These are phyloP conservation scores for Lasiosphaeria hispida DNA, from an alignment of 495 filamentous ascomycete genomes.

Conservation along the genomic window DNA sequence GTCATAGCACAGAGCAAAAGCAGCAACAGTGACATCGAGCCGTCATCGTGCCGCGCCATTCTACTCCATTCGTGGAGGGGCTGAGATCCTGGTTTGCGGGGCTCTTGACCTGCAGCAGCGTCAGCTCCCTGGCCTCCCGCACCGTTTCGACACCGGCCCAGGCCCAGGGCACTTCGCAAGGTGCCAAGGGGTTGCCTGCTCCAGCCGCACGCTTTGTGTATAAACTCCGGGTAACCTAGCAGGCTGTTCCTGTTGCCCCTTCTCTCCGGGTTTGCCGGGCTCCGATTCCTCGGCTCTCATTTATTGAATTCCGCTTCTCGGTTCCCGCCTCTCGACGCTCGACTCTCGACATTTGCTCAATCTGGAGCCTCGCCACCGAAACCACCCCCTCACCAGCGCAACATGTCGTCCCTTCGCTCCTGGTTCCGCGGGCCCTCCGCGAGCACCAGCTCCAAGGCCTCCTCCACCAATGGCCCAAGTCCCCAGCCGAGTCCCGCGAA, in stretches of 20 bases:
- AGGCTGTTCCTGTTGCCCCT: neutral
- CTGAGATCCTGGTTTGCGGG: neutral
- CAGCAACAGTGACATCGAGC: neutral
- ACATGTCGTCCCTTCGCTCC: conserved; percentile 31
- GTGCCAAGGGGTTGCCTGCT: too few species aligned
- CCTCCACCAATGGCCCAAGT: conserved; percentile 17
- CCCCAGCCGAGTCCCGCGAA: conserved; percentile 25
- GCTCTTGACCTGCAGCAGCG: neutral
- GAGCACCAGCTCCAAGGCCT: conserved; percentile 21
- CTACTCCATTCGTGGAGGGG: neutral
- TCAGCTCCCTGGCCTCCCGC: conserved; percentile 8
- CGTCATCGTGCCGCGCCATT: conserved; percentile 4
- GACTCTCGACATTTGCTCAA: neutral
- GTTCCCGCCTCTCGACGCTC: neutral
- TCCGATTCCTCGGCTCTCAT: conserved; percentile 3
- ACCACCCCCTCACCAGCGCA: neutral
- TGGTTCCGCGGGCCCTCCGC: conserved; percentile 31
- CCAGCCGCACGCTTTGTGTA: neutral
- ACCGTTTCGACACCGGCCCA: neutral
- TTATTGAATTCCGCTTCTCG: neutral
- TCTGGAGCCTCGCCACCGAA: neutral
- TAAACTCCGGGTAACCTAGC: neutral
- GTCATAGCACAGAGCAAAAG: too few species aligned
- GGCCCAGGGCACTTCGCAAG: too few species aligned
- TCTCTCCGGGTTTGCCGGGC: conserved; percentile 10